Percentiles rank a stretch among this genome's conserved stretches.
phyloP scores from a whole-genome alignment of 805 yeast species.

The Nematodospora valgi region DNA sequence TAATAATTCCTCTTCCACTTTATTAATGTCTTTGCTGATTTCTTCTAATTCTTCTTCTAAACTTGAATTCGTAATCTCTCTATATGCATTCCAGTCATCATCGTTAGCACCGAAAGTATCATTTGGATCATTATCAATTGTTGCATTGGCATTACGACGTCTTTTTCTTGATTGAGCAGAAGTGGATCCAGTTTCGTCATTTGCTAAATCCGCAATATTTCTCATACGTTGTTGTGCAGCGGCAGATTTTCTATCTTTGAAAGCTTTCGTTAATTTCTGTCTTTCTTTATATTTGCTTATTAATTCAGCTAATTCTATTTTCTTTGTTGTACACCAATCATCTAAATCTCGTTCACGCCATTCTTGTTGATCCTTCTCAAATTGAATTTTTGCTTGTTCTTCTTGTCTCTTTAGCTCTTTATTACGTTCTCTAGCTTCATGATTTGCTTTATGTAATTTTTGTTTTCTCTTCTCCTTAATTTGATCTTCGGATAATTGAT shows the following conservation, averaged over 20 bases:
- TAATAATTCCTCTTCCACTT: conserved; percentile 70
- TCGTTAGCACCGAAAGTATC: conserved; percentile 95
- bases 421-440: conserved; percentile 82
- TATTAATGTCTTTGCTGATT: conserved; percentile 56
- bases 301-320: conserved; percentile 56
- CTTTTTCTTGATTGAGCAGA: conserved; percentile 48
- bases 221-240: conserved; percentile 94
- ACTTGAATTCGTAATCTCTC: conserved; percentile 72
- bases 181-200: conserved; percentile 53
- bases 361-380: conserved; percentile 61
- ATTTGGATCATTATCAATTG: conserved; percentile 85
- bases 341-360: conserved; percentile 74
- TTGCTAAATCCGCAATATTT: conserved; percentile 80
- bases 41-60: conserved; percentile 81
- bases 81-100: conserved; percentile 90
- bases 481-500: conserved; percentile 72
- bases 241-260: conserved; percentile 82
- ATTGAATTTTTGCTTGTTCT: conserved; percentile 55
- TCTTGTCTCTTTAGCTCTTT: conserved; percentile 74
- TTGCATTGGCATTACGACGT: conserved; percentile 47
- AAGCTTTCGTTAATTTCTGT: conserved; percentile 65
- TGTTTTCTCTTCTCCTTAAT: conserved; percentile 86
- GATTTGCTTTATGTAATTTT: conserved; percentile 75
- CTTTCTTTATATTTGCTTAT: conserved; percentile 65
- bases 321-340: conserved; percentile 76